These are phyloP conservation scores for Penicillium daleae DNA, from an alignment of 495 filamentous ascomycete species.

Conservation along the genomic window DNA sequence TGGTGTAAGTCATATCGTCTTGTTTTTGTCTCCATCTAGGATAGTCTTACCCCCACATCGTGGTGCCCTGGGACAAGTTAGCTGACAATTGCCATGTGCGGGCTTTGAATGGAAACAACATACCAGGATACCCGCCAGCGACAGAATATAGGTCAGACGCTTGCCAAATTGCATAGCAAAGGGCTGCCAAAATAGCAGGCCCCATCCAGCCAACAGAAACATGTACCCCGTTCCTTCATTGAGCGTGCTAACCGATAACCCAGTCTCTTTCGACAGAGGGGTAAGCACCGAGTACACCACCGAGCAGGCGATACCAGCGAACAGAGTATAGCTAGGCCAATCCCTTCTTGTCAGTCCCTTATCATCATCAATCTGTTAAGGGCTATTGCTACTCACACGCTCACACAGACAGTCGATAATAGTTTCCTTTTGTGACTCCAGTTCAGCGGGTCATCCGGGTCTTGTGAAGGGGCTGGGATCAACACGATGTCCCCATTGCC, in stretches of 20 bases:
- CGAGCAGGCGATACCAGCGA: conserved; percentile 61
- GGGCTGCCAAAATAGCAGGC: conserved; percentile 70
- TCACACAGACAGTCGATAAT: conserved; percentile 54
- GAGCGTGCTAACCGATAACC: conserved; percentile 54
- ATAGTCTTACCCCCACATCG: conserved; percentile 46
- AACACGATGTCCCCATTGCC: conserved; percentile 58
- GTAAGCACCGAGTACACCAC: conserved; percentile 65
- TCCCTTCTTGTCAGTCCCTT: background rate
- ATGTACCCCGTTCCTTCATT: conserved; percentile 68
- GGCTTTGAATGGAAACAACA: conserved; percentile 13
- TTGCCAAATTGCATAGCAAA: conserved; percentile 69
- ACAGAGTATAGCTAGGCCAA: conserved; percentile 57
- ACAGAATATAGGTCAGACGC: conserved; percentile 63
- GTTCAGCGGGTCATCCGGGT: conserved; percentile 66
- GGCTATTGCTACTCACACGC: conserved; percentile 32
- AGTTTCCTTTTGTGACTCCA: conserved; percentile 61
- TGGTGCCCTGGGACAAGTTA: conserved; percentile 30
- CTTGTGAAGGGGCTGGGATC: conserved; percentile 58
- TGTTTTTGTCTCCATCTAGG: background rate
- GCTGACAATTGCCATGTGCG: background rate
- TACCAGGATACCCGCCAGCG: conserved; percentile 57
- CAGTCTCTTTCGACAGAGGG: conserved; percentile 59
- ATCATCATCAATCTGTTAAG: no score
- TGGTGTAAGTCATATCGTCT: conserved; percentile 6
- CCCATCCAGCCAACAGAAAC: conserved; percentile 66